Percentiles rank a stretch among this genome's conserved stretches.
phyloP scores from a whole-genome alignment of 2,329 filamentous ascomycete species.

The Penicillium concentricum region DNA sequence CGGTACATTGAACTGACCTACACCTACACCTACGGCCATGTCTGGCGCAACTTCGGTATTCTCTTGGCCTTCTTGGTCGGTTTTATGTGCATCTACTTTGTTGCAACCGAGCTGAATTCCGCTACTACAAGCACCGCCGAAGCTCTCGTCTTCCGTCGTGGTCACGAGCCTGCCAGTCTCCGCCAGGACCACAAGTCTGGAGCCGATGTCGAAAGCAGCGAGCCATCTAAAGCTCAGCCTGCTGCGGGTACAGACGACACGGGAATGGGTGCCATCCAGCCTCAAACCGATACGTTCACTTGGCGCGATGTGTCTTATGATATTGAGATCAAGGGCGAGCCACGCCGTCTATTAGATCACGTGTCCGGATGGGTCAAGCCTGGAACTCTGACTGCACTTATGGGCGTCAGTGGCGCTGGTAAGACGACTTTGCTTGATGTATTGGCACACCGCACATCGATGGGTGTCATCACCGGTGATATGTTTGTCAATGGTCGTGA shows the following conservation, averaged over 20 bases:
- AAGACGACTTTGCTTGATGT: conserved; percentile 88
- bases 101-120: conserved; percentile 43
- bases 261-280: conserved; percentile 44
- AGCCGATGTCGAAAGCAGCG: conserved; percentile 50
- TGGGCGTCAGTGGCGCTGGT: conserved; percentile 86
- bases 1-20: conserved; percentile 56
- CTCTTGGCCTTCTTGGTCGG: conserved; percentile 62
- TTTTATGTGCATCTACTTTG: conserved; percentile 63
- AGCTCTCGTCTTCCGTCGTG: conserved; percentile 70
- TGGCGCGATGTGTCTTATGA: conserved; percentile 80
- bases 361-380: conserved; percentile 93
- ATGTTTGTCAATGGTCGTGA: conserved; percentile 74
- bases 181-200: conserved; percentile 2
- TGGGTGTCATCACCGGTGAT: conserved; percentile 82
- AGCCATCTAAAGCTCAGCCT: neutral
- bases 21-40: conserved; percentile 57
- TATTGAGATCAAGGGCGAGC: conserved; percentile 72
- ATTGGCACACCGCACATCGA: conserved; percentile 76
- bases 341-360: conserved; percentile 73
- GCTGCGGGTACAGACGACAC: neutral
- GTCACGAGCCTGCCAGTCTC: conserved; percentile 30
- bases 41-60: conserved; percentile 70
- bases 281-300: conserved; percentile 73
- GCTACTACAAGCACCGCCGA: conserved; percentile 73
- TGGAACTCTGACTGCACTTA: conserved; percentile 81